Evolutionary conservation across 2,329 filamentous ascomycete genomes (phyloP).

Genomic region (Fusarium camptoceras): DNA sequence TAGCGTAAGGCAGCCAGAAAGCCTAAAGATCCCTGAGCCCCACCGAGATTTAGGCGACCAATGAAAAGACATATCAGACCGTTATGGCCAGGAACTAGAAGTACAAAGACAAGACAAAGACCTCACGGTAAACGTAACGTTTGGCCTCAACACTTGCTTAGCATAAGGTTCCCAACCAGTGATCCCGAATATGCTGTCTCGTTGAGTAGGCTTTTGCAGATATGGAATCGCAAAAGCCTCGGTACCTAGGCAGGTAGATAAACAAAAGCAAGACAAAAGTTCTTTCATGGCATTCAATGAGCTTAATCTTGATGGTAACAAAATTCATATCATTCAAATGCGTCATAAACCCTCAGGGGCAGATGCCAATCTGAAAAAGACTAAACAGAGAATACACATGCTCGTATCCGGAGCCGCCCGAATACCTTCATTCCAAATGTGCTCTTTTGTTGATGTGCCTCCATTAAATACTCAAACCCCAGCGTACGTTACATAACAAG

Average conservation of each 20-base stretch:
- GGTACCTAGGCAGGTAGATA: neutral
- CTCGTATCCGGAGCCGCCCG: conserved; percentile 42
- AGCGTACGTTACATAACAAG: conserved; percentile 50
- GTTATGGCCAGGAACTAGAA: neutral
- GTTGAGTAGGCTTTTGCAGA: too few relatives aligned
- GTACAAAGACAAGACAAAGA: neutral
- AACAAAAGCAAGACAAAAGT: neutral
- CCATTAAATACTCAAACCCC: conserved; percentile 50
- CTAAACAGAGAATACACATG: conserved; percentile 43
- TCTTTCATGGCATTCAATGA: neutral
- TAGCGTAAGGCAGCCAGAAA: conserved; percentile 44
- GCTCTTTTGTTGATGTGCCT: conserved; percentile 46
- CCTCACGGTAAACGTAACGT: neutral
- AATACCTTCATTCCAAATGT: conserved; percentile 39
- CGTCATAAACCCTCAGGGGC: conserved; percentile 44
- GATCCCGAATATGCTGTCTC: too few relatives aligned
- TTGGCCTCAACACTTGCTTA: too few relatives aligned
- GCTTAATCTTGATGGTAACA: neutral
- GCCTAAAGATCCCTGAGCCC: conserved; percentile 18
- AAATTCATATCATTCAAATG: conserved; percentile 45
- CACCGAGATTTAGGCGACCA: conserved; percentile 44
- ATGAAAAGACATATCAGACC: neutral
- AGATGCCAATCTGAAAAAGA: conserved; percentile 47
- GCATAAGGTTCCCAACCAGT: too few relatives aligned
- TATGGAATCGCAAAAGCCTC: too few relatives aligned